A percentile compares a stretch with the other conserved stretches of the same genome.
These are phyloP conservation scores for Scleroderma bovista DNA, from an alignment of 768 basidiomycete genomes.

Conservation along the genomic window DNA sequence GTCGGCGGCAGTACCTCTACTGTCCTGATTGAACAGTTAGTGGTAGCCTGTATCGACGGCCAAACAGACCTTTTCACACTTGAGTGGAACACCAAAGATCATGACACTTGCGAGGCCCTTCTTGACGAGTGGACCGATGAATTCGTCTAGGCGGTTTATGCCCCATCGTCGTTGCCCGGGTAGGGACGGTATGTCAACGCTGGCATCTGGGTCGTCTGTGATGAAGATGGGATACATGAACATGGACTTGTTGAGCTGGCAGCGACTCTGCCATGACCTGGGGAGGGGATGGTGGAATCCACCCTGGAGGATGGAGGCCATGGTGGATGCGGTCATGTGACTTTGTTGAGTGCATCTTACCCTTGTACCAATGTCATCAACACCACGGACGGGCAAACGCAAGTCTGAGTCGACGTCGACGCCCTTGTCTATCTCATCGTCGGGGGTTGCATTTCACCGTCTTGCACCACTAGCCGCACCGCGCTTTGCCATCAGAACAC, in stretches of 20 bases:
- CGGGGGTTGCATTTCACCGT: slow-evolving; percentile 30
- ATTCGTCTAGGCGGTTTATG: slow-evolving; percentile 83
- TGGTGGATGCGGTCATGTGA: slow-evolving; percentile 25
- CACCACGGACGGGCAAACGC: slow-evolving; percentile 37
- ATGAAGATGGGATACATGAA: slow-evolving; percentile 99
- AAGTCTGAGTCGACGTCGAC: slow-evolving; percentile 49
- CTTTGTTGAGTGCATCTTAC: slow-evolving; percentile 23
- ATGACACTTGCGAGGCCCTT: slow-evolving; percentile 92
- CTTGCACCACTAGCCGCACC: slow-evolving; percentile 30
- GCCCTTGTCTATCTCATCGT: slow-evolving; percentile 34
- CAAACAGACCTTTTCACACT: slow-evolving; percentile 61
- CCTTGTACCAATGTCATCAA: slow-evolving; percentile 44
- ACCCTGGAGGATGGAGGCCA: slow-evolving; percentile 61
- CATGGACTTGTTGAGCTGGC: slow-evolving; percentile 83
- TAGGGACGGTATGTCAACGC: slow-evolving; percentile 67
- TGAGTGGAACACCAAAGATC: slow-evolving; percentile 87
- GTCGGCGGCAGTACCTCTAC: slow-evolving; percentile 81
- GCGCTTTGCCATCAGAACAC: slow-evolving; percentile 24
- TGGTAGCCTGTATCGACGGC: neutral
- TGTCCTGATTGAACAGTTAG: slow-evolving; percentile 50
- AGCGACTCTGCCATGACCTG: slow-evolving; percentile 80
- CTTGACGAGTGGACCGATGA: slow-evolving; percentile 79
- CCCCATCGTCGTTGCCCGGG: slow-evolving; percentile 95
- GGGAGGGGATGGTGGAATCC: slow-evolving; percentile 91
- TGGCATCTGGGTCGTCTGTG: slow-evolving; percentile 87